Evolutionary conservation across 129 eudicot genomes (phyloP).

Genomic region (Kitagawia praeruptora): DNA sequence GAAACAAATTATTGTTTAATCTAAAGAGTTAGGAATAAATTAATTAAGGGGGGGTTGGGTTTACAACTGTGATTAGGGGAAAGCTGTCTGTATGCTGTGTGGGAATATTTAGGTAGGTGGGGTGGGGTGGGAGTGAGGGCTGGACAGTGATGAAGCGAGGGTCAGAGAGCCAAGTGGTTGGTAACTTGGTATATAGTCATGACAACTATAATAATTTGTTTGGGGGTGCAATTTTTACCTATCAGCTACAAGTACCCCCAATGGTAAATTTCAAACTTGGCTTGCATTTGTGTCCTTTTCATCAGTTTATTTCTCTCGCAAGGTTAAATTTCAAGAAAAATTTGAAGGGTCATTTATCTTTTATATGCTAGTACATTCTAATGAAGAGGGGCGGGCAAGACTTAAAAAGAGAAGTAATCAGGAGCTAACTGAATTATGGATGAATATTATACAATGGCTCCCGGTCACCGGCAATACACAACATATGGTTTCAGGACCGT

Average conservation of each 20-base stretch:
- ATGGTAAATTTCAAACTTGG: slow-evolving; percentile 1
- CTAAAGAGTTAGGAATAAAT: background rate
- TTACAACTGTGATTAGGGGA: slow-evolving; percentile 1
- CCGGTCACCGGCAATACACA: no score
- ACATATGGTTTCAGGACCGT: no score
- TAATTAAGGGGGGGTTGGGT: background rate
- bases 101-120: slow-evolving; percentile 7
- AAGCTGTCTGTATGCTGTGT: background rate
- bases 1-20: background rate
- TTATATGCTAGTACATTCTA: no score
- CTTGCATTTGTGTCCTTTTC: background rate
- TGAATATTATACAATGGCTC: no score
- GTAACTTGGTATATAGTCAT: background rate
- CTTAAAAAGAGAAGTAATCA: no score
- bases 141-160: slow-evolving; percentile 4
- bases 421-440: no score
- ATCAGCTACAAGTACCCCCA: background rate
- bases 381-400: no score
- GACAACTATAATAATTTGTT: background rate
- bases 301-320: background rate
- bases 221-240: background rate
- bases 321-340: no score
- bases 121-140: slow-evolving; percentile 10
- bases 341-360: no score
- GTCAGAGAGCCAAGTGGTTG: slow-evolving; percentile 8